Conservation (phyloP, 768 basidiomycete genomes). For the Dacryopinax primogenitus region DNA sequence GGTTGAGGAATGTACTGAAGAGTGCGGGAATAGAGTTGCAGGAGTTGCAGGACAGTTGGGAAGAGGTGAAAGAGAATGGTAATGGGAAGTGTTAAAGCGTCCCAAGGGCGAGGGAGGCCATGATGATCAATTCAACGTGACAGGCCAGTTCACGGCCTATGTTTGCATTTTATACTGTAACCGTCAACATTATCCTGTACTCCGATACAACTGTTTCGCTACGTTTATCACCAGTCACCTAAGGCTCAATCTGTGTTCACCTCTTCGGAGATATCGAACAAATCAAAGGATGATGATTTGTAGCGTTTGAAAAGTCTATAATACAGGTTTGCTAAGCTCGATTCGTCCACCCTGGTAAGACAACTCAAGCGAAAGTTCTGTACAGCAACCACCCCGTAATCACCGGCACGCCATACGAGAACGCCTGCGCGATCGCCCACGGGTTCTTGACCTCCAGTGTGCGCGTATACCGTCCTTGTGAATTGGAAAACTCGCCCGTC, state of each 20-base stretch:
- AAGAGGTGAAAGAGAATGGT: background rate
- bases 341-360: no score
- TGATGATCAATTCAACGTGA: background rate
- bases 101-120: background rate
- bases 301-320: no score
- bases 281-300: background rate
- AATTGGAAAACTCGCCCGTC: conserved; percentile 27
- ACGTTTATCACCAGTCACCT: background rate
- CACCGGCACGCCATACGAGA: conserved; percentile 56
- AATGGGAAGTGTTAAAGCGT: background rate
- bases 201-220: background rate
- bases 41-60: background rate
- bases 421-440: conserved; percentile 51
- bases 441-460: conserved; percentile 44
- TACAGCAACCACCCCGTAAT: conserved; percentile 27
- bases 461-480: conserved; percentile 28
- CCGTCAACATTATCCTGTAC: background rate
- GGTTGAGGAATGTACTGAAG: background rate
- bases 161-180: background rate
- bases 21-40: background rate
- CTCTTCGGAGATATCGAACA: background rate
- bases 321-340: no score
- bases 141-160: background rate
- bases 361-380: background rate
- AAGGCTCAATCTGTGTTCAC: background rate